Evolutionary conservation across 2,329 filamentous ascomycete genomes (phyloP).

Genomic region (Chaetomium globosum): DNA sequence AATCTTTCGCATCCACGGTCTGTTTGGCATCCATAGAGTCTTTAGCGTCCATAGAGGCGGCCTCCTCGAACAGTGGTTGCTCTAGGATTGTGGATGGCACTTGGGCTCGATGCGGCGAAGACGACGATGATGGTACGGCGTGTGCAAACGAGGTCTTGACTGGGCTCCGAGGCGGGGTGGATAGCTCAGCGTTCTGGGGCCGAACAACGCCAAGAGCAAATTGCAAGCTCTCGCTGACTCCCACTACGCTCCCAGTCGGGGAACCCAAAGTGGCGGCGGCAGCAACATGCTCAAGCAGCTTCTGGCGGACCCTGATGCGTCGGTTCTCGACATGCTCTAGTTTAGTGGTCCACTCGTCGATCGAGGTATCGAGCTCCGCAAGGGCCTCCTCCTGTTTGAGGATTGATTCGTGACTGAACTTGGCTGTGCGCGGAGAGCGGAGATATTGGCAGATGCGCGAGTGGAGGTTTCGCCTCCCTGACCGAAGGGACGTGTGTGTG

Average conservation of each 20-base stretch:
- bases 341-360: constrained; percentile 79
- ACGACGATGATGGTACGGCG: constrained; percentile 45
- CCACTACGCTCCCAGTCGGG: constrained; percentile 38
- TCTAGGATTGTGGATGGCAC: constrained; percentile 61
- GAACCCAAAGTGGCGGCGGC: constrained; percentile 62
- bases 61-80: constrained; percentile 52
- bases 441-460: constrained; percentile 76
- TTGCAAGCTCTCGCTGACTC: constrained; percentile 48
- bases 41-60: constrained; percentile 41
- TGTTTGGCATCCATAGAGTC: constrained; percentile 5
- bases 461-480: constrained; percentile 76
- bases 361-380: constrained; percentile 73
- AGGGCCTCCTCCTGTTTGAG: constrained; percentile 80
- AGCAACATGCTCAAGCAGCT: constrained; percentile 78
- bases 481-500: constrained; percentile 73
- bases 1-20: too few relatives aligned
- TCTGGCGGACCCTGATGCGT: constrained; percentile 73
- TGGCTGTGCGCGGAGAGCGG: constrained; percentile 68
- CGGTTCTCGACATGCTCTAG: constrained; percentile 80
- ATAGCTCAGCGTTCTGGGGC: constrained; percentile 48
- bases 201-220: constrained; percentile 47
- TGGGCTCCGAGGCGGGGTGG: constrained; percentile 63
- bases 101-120: constrained; percentile 57
- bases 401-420: constrained; percentile 73
- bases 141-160: constrained; percentile 48